A percentile compares a stretch with the other conserved stretches of the same genome.
These are phyloP conservation scores for Rosa lucieae DNA, from an alignment of 306 rosid species.

Conservation along the genomic window DNA sequence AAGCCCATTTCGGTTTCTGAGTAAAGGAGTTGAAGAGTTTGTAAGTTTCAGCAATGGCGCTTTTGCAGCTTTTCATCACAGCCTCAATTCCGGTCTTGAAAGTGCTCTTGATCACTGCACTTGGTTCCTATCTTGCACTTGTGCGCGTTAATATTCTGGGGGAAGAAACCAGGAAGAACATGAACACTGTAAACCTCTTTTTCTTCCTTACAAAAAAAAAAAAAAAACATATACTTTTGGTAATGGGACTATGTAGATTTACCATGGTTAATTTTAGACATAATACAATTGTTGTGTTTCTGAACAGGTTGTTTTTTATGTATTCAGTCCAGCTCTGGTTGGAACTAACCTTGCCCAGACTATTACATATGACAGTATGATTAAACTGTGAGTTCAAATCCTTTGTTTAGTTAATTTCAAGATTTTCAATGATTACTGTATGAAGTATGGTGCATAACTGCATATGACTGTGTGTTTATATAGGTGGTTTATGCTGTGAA, in stretches of 20 bases:
- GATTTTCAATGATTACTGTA: background rate
- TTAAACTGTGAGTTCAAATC: slow-evolving; percentile 40
- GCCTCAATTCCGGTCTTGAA: slow-evolving; percentile 57
- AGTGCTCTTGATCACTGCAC: slow-evolving; percentile 47
- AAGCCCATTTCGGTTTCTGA: background rate
- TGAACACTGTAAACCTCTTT: too few species aligned
- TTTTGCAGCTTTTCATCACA: slow-evolving; percentile 42
- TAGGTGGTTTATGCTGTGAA: slow-evolving; percentile 59
- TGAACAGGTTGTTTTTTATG: slow-evolving; percentile 46
- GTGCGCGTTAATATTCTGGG: slow-evolving; percentile 20
- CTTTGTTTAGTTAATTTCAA: background rate
- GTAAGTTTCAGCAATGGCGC: slow-evolving; percentile 20
- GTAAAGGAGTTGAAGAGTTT: background rate
- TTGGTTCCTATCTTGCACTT: slow-evolving; percentile 54
- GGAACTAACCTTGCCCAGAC: slow-evolving; percentile 31
- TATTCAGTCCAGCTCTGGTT: slow-evolving; percentile 50
- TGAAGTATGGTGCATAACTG: background rate
- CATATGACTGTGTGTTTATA: background rate
- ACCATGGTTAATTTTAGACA: too few species aligned
- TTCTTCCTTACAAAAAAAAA: too few species aligned
- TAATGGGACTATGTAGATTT: too few species aligned
- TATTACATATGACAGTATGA: slow-evolving; percentile 25
- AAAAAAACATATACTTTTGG: too few species aligned
- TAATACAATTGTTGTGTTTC: background rate
- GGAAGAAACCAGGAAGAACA: too few species aligned